phyloP scores from a whole-genome alignment of 192 early-diverging fungal genomes.

The Podila verticillata region DNA sequence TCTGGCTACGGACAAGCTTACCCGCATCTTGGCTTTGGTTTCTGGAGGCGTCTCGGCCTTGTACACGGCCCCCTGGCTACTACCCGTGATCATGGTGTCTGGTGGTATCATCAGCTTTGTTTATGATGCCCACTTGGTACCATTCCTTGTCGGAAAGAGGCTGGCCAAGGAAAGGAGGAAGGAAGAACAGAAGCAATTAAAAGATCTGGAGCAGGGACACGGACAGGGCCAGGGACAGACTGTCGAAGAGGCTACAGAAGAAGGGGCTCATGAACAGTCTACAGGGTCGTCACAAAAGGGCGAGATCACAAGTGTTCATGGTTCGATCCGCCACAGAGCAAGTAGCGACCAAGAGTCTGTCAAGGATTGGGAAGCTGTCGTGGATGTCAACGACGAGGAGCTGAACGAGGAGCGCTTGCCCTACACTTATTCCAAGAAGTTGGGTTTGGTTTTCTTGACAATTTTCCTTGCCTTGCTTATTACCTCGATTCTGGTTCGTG shows the following conservation, averaged over 20 bases:
- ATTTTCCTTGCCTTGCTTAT: slow-evolving; percentile 64
- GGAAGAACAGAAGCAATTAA: not conserved
- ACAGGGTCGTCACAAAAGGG: too few species aligned
- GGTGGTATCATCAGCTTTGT: slow-evolving; percentile 52
- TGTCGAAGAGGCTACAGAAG: too few species aligned
- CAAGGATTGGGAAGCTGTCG: not conserved
- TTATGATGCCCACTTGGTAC: slow-evolving; percentile 15
- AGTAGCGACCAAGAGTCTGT: not conserved
- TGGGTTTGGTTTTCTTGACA: slow-evolving; percentile 53
- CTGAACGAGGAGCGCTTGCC: not conserved
- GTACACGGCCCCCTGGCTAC: slow-evolving; percentile 56
- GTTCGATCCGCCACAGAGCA: not conserved
- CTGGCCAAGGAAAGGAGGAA: slow-evolving; percentile 3
- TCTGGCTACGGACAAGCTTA: slow-evolving; percentile 43
- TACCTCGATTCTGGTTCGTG: slow-evolving; percentile 47
- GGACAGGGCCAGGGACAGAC: too few species aligned
- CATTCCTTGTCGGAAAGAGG: not conserved
- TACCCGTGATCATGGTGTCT: slow-evolving; percentile 63
- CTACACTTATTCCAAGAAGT: slow-evolving; percentile 44
- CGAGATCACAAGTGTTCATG: not conserved
- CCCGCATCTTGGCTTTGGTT: slow-evolving; percentile 36
- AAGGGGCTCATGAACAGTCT: too few species aligned
- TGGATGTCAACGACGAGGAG: not conserved
- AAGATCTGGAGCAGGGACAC: not conserved
- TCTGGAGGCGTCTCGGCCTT: slow-evolving; percentile 32